Conservation (phyloP, 345 rosid species). For the Murraya koenigii region DNA sequence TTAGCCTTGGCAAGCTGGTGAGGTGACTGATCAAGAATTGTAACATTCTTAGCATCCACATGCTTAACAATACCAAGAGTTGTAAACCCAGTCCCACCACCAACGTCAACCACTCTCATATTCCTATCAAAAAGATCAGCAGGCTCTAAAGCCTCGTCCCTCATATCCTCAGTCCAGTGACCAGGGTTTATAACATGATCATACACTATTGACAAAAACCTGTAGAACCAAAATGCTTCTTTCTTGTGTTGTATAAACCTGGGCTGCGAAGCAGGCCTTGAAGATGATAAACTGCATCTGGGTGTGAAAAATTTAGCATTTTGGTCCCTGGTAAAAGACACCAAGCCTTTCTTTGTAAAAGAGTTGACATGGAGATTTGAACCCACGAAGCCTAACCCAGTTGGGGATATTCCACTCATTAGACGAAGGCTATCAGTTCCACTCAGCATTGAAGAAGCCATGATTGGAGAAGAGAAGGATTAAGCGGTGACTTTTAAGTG, state of each 20-base stretch:
- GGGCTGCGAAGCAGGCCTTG: conserved; percentile 40
- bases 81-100: conserved; percentile 44
- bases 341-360: conserved; percentile 11
- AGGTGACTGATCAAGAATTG: conserved; percentile 42
- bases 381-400: conserved; percentile 15
- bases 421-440: conserved; percentile 30
- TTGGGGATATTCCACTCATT: conserved; percentile 7
- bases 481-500: not conserved
- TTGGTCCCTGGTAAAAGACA: conserved; percentile 3
- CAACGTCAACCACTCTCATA: conserved; percentile 38
- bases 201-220: conserved; percentile 35
- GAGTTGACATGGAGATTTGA: conserved; percentile 12
- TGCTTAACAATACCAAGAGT: conserved; percentile 45
- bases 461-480: not conserved
- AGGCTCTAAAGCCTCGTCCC: conserved; percentile 36
- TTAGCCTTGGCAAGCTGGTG: conserved; percentile 42
- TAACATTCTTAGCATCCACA: conserved; percentile 41
- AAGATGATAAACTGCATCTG: conserved; percentile 24
- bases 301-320: conserved; percentile 13
- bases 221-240: conserved; percentile 43
- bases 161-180: conserved; percentile 43
- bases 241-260: conserved; percentile 41
- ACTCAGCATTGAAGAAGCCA: conserved; percentile 27
- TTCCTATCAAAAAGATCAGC: conserved; percentile 33
- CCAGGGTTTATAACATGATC: conserved; percentile 39